A percentile compares a stretch with the other conserved stretches of the same genome.
Evolutionary conservation across 306 rosid genomes (phyloP).

Genomic region (Acacia melanoxylon): DNA sequence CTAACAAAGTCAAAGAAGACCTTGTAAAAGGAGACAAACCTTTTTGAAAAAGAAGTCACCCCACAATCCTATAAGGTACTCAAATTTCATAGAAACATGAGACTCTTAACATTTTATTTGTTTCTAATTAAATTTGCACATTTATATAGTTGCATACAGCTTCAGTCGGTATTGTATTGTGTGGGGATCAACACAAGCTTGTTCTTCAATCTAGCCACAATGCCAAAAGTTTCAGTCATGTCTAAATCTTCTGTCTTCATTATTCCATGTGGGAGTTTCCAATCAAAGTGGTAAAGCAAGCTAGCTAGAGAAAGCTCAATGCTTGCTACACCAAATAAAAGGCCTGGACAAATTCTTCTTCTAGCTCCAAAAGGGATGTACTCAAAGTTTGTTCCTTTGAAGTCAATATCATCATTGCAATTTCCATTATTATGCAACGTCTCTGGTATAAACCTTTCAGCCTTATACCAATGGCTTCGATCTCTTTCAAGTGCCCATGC

Average conservation of each 20-base stretch:
- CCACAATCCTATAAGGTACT: too few species aligned
- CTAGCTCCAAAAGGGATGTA: background rate
- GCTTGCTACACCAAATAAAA: background rate
- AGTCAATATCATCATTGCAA: background rate
- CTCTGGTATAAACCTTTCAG: background rate
- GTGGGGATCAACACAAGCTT: background rate
- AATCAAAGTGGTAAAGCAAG: background rate
- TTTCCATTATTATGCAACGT: background rate
- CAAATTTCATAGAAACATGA: too few species aligned
- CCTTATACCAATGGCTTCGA: background rate
- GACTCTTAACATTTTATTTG: too few species aligned
- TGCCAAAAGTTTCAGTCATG: background rate
- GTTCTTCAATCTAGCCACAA: background rate
- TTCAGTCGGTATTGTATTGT: too few species aligned
- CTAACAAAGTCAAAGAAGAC: too few species aligned
- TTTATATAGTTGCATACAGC: too few species aligned
- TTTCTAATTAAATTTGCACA: too few species aligned
- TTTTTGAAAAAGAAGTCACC: too few species aligned
- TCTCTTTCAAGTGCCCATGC: constrained; percentile 8
- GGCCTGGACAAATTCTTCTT: background rate
- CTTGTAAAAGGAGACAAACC: too few species aligned
- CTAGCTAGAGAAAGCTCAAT: background rate
- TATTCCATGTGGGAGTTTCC: background rate
- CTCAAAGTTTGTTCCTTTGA: background rate
- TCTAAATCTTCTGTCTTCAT: background rate